Evolutionary conservation across 768 basidiomycete species (phyloP), one percentile per base, ranked within the genome.

Genomic region (Royoungia palumana): DNA sequence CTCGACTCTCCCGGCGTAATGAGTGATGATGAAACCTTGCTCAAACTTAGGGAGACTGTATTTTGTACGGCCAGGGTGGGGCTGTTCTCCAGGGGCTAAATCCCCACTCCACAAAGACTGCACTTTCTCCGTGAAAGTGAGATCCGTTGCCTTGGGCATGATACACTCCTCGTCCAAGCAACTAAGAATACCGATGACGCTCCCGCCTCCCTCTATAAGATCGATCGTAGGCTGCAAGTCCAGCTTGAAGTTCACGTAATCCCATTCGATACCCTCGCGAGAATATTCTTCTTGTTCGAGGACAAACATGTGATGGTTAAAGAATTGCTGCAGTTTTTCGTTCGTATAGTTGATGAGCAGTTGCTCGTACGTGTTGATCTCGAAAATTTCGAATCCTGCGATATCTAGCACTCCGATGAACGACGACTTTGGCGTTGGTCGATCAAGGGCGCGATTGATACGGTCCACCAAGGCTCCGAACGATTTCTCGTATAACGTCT

Each of bases 241-340:
- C 36, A 96, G 77, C 14, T 95, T 96, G 63, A 99, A 99, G 69
- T 98, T 97, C 69, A 94, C 87, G 60, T 94, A 96, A 62, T 94
- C 85, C 96, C 96, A 99, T 47, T 94, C 85, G 68, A 99, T 99
- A 17, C 85, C 85, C 67, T 99, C 96, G 17, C 96, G 81, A 16
- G 91, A 79, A 69, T 99, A 98, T 67, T 99, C 96, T 65, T 99
- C 96, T 64, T 99, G 96, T 73, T 99, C 96, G 28, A 98, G 82
- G 34, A 96, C 92, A 69, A 99, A 98, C 96, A 98, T 98, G 67
- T 98, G 96, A 69, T 98, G 93, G 61, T 98, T 99, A 80, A 94
- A 94, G 69, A 91, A 92, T 68, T 97, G 95, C 66, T 97, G 95
- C 9, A 98, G 79, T 63, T 89, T 95, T 78, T 99, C 96, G 74